These are phyloP conservation scores for Anthracocystis panici-leucophaei DNA, from an alignment of 1,284 basidiomycete species.

Conservation along the genomic window DNA sequence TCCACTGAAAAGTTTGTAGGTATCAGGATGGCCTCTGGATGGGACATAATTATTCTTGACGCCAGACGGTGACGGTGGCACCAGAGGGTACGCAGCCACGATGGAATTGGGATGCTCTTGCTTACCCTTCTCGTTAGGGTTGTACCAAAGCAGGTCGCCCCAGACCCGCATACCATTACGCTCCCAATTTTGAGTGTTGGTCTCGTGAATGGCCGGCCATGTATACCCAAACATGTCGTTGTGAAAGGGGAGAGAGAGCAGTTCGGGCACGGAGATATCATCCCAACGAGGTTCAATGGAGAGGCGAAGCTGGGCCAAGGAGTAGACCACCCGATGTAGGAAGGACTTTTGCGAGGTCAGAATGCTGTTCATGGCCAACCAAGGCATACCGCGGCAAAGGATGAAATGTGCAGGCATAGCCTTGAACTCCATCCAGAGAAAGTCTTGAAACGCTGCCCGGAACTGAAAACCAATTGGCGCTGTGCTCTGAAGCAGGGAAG, in stretches of 20 bases:
- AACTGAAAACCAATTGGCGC: neutral
- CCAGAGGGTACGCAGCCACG: neutral
- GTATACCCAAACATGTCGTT: neutral
- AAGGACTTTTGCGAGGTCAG: neutral
- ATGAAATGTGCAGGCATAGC: neutral
- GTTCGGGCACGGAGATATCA: neutral
- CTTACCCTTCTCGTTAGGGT: neutral
- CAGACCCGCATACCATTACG: neutral
- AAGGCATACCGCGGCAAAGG: neutral
- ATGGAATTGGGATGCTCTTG: neutral
- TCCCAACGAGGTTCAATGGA: neutral
- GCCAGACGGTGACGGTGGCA: neutral
- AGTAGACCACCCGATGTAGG: neutral
- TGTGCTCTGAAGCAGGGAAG: neutral
- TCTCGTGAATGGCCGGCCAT: neutral
- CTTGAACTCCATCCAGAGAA: neutral
- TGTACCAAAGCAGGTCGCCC: neutral
- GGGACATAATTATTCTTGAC: neutral
- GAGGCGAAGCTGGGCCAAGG: neutral
- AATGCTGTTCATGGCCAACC: neutral
- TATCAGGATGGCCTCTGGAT: neutral
- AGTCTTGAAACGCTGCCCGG: no score
- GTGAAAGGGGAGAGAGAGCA: neutral
- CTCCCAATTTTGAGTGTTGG: neutral
- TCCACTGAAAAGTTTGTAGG: neutral